Evolutionary conservation across 1,284 basidiomycete genomes (phyloP), one percentile per base, ranked within the genome.

Genomic region (Porodaedalea pini): DNA sequence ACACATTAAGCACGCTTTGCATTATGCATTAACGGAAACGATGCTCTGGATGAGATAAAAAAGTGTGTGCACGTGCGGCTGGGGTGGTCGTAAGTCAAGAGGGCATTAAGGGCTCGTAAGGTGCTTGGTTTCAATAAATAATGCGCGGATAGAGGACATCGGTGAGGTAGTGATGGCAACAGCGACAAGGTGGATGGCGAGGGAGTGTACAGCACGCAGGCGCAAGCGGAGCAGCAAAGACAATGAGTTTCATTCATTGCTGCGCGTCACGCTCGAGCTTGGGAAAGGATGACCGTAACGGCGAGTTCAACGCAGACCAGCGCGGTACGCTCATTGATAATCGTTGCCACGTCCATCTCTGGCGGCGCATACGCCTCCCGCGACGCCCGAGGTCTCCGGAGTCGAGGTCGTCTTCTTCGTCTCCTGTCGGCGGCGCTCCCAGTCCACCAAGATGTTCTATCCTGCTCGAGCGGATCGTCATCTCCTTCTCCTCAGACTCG

Each of bases 341-440:
- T 17, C 58, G 58, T 23, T 60, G 36, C 58, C 58, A 60, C 15
- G 54, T 56, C 58, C 58, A 60, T 29, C 54, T 55, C 31, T 58
- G 57, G 5, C 54, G 53, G n/a, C 40, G 40, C 2, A 40, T 13
- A 11, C 40, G 39, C 29, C 58, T 43, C 13, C 58, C 58, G 29
- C 58, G 58, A 17, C 54, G 39, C n/a, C 27, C 45, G 17, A n/a
- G 27, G 7, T 49, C 47, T 4, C 52, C 41, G 32, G 27, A 45
- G 7, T 52, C 32, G 2, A 49, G 37, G 25, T 51, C 48, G 4
- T 56, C 31, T 27, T 31, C 54, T 17, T 39, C 40, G 5, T 29
- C 39, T n/a, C 36, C 27, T 27, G 32, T n/a, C 27, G 10, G 10
- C 4, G 23, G 32, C 27, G 31, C 15, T 15, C 29, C 45, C 6